These are phyloP conservation scores for Agaricus subrufescens DNA, from an alignment of 768 basidiomycete species.

Conservation along the genomic window DNA sequence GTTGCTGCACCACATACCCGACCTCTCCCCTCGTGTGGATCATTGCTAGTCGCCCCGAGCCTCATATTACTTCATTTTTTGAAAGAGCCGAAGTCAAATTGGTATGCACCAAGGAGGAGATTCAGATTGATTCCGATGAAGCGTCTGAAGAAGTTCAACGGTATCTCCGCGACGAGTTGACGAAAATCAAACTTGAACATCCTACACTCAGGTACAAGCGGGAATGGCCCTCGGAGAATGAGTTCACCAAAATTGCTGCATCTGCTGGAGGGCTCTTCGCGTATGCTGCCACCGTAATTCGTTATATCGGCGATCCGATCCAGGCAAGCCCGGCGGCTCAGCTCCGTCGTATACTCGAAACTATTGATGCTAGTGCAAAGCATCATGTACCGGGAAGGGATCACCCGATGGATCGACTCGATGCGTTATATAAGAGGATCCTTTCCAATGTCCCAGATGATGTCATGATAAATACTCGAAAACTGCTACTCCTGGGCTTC, in stretches of 20 bases:
- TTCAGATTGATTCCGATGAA: too few species aligned
- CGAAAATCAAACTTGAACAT: too few species aligned
- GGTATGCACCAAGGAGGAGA: too few species aligned
- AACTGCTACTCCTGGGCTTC: background rate
- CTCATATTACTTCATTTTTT: too few species aligned
- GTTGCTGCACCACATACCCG: too few species aligned
- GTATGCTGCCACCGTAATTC: slow-evolving; percentile 18
- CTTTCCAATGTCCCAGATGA: background rate
- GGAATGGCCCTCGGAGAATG: background rate
- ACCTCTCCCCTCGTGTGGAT: too few species aligned
- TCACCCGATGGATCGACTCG: background rate
- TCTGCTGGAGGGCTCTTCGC: slow-evolving; percentile 21
- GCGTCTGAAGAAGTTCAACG: too few species aligned
- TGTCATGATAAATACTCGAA: background rate
- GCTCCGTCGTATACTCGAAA: background rate
- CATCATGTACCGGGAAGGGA: background rate
- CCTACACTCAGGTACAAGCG: too few species aligned
- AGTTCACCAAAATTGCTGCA: slow-evolving; percentile 11
- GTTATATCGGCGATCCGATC: slow-evolving; percentile 14
- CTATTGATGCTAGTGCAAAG: background rate
- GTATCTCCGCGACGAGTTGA: too few species aligned
- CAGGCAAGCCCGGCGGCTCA: background rate
- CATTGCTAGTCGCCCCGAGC: too few species aligned
- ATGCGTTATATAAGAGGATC: background rate
- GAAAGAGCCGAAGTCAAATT: too few species aligned